Evolutionary conservation across 352 stramenopile species (phyloP).

Genomic region (Pythium phragmiticola): DNA sequence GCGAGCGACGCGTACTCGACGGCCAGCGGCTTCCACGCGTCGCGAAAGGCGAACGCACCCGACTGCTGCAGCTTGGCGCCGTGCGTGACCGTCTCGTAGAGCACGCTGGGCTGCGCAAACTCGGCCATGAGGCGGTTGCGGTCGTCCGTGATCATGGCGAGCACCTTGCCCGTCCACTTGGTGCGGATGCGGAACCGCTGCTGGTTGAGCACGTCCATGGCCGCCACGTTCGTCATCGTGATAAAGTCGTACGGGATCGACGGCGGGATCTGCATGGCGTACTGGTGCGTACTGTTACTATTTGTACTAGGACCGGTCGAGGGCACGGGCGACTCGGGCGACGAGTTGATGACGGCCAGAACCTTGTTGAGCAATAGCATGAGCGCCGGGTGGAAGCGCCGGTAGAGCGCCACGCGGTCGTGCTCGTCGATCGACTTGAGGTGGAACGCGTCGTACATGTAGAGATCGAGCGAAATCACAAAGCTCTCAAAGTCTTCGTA

Average conservation of each 20-base stretch:
- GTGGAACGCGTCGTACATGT: constrained; percentile 63
- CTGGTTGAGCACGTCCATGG: constrained; percentile 53
- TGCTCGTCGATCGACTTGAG: constrained; percentile 45
- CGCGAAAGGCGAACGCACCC: constrained; percentile 29
- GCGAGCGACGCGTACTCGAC: constrained; percentile 42
- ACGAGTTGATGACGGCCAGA: constrained; percentile 34
- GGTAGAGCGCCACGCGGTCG: constrained; percentile 38
- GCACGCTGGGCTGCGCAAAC: constrained; percentile 35
- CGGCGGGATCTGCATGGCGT: constrained; percentile 40
- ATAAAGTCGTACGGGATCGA: constrained; percentile 55
- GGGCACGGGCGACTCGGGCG: constrained; percentile 34
- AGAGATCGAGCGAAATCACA: constrained; percentile 45
- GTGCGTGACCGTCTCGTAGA: constrained; percentile 40
- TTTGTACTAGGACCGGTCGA: not conserved
- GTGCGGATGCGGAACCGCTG: constrained; percentile 42
- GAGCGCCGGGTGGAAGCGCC: constrained; percentile 40
- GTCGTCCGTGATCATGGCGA: constrained; percentile 56
- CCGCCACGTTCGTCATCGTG: constrained; percentile 45
- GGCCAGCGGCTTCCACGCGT: constrained; percentile 37
- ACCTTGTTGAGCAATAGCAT: constrained; percentile 45
- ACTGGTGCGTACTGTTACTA: constrained; percentile 29
- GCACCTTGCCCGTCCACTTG: constrained; percentile 47
- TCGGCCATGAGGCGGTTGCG: constrained; percentile 52
- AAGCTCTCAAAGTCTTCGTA: constrained; percentile 57
- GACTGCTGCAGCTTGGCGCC: constrained; percentile 41